These are phyloP conservation scores for Hanseniaspora mollemarum DNA, from an alignment of 805 yeast genomes.

Conservation along the genomic window DNA sequence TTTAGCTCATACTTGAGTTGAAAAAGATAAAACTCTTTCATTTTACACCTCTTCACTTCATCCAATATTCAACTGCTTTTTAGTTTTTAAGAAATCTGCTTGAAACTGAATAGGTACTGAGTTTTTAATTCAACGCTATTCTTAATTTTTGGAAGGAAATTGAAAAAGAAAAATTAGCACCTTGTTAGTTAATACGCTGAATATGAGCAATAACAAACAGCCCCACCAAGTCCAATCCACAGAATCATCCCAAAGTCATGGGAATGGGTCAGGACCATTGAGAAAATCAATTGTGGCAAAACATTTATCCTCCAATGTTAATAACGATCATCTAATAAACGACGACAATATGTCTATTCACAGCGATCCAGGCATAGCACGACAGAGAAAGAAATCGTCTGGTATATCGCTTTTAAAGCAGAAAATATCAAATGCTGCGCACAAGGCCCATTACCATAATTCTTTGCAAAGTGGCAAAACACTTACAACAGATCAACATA, in stretches of 20 bases:
- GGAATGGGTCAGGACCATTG: neutral
- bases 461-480: neutral
- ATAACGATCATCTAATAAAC: neutral
- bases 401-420: constrained; percentile 11
- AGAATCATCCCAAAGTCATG: neutral
- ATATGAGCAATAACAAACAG: neutral
- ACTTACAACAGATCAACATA: neutral
- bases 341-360: neutral
- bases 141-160: too few species aligned
- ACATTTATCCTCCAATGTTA: neutral
- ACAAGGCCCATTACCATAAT: neutral
- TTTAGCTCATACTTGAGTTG: too few species aligned
- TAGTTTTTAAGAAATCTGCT: too few species aligned
- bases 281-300: neutral
- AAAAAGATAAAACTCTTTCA: too few species aligned
- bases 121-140: too few species aligned
- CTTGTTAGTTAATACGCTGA: too few species aligned
- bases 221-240: neutral
- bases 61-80: too few species aligned
- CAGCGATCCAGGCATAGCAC: neutral
- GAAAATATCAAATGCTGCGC: constrained; percentile 6
- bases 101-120: too few species aligned
- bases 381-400: neutral
- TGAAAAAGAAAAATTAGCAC: too few species aligned
- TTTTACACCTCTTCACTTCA: too few species aligned